These are phyloP conservation scores for Pythium insidiosum DNA, from an alignment of 352 stramenopile genomes.

Conservation along the genomic window DNA sequence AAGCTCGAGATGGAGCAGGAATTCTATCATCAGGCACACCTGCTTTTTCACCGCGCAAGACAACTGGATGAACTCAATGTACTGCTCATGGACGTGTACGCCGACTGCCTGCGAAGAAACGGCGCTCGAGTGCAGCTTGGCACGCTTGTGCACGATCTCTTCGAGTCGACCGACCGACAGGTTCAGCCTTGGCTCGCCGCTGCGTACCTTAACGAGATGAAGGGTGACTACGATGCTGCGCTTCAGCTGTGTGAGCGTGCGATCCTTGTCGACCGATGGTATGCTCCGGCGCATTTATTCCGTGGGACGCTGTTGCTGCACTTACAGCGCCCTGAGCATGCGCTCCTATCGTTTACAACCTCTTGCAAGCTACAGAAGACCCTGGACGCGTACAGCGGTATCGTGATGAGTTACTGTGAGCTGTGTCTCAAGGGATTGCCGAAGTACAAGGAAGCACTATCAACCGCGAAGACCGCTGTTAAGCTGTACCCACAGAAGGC, in stretches of 20 bases:
- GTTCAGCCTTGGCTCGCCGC: slow-evolving; percentile 66
- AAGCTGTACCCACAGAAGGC: slow-evolving; percentile 65
- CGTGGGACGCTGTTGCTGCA: slow-evolving; percentile 52
- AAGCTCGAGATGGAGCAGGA: slow-evolving; percentile 59
- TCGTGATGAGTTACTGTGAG: slow-evolving; percentile 70
- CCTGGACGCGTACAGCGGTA: slow-evolving; percentile 61
- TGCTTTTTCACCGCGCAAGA: slow-evolving; percentile 41
- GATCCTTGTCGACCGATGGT: slow-evolving; percentile 25
- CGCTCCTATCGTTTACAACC: slow-evolving; percentile 53
- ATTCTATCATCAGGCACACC: slow-evolving; percentile 40
- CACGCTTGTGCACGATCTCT: slow-evolving; percentile 61
- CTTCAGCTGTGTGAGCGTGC: slow-evolving; percentile 68
- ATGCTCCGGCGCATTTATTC: slow-evolving; percentile 50
- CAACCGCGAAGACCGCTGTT: slow-evolving; percentile 52
- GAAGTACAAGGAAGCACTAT: slow-evolving; percentile 70
- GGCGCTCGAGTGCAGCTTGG: slow-evolving; percentile 41
- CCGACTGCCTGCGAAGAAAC: slow-evolving; percentile 47
- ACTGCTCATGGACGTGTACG: slow-evolving; percentile 53
- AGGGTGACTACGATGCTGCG: slow-evolving; percentile 56
- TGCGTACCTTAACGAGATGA: slow-evolving; percentile 67
- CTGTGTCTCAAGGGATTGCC: slow-evolving; percentile 50
- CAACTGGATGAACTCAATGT: slow-evolving; percentile 64
- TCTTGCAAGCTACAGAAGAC: slow-evolving; percentile 49
- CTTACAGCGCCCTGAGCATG: slow-evolving; percentile 50
- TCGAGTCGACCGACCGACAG: slow-evolving; percentile 44